Conservation (phyloP, 805 yeast species). For the Sugiyamaella marilandica region DNA sequence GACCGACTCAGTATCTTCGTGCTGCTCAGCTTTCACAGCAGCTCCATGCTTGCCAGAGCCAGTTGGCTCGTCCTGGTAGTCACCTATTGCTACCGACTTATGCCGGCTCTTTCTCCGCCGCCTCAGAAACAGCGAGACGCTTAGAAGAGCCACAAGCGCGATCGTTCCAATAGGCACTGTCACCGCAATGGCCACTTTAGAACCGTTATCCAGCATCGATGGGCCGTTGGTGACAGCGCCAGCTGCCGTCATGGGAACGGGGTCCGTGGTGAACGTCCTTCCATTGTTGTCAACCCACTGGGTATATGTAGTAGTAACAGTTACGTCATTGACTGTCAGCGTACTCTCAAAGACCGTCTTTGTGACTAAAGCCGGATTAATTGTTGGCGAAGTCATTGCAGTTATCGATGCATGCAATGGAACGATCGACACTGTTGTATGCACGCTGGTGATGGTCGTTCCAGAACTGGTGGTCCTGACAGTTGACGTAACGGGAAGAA, state of each 20-base stretch:
- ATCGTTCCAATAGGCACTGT: conserved; percentile 10
- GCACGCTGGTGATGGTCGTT: background rate
- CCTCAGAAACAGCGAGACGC: background rate
- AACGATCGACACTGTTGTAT: background rate
- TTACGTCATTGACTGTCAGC: background rate
- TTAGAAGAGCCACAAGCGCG: conserved; percentile 1
- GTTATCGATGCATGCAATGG: background rate
- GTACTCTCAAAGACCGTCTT: conserved; percentile 7
- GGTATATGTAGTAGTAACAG: conserved; percentile 6
- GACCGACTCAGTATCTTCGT: conserved; percentile 3
- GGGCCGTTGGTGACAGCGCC: background rate
- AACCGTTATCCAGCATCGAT: conserved; percentile 1
- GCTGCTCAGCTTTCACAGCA: background rate
- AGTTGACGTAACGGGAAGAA: background rate
- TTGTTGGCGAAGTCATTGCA: background rate
- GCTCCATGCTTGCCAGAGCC: background rate
- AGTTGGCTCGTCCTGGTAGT: background rate
- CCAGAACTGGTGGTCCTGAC: background rate
- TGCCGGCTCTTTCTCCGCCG: background rate
- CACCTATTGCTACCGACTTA: background rate
- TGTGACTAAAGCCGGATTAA: background rate
- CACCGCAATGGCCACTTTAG: conserved; percentile 11
- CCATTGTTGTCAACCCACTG: conserved; percentile 10
- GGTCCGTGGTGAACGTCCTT: conserved; percentile 7
- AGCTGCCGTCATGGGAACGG: conserved; percentile 6